Evolutionary conservation across 768 basidiomycete species (phyloP).

Genomic region (Cystobasidium tubakii): DNA sequence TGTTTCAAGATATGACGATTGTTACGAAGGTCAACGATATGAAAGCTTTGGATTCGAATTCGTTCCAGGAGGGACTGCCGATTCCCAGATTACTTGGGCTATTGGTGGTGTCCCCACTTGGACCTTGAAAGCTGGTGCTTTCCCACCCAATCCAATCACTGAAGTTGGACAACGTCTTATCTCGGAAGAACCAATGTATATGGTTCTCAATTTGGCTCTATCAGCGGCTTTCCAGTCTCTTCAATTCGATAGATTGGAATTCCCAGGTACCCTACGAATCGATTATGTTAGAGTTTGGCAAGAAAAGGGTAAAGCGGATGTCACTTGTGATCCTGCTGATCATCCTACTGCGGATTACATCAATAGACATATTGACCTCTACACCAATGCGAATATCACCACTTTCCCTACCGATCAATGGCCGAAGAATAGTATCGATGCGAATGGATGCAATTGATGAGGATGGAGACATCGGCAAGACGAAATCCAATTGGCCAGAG

Average conservation of each 20-base stretch:
- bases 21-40: conserved; percentile 59
- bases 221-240: conserved; percentile 44
- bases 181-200: conserved; percentile 78
- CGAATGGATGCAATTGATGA: not conserved
- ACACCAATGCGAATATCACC: conserved; percentile 23
- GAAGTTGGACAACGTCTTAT: conserved; percentile 63
- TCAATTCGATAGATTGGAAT: conserved; percentile 63
- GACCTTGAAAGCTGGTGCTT: conserved; percentile 61
- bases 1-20: conserved; percentile 56
- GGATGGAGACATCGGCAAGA: not conserved
- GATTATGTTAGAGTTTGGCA: conserved; percentile 90
- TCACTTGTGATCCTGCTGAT: conserved; percentile 72
- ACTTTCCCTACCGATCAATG: not conserved
- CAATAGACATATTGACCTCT: conserved; percentile 41
- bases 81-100: conserved; percentile 83
- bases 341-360: conserved; percentile 74
- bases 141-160: conserved; percentile 57
- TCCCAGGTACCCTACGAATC: conserved; percentile 62
- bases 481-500: not conserved
- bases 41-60: conserved; percentile 70
- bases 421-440: conserved; percentile 7
- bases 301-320: conserved; percentile 58
- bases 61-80: conserved; percentile 49
- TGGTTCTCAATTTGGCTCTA: conserved; percentile 60
- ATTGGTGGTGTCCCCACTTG: conserved; percentile 64